phyloP scores from a whole-genome alignment of 2,329 filamentous ascomycete genomes.

The Alternaria alternata region DNA sequence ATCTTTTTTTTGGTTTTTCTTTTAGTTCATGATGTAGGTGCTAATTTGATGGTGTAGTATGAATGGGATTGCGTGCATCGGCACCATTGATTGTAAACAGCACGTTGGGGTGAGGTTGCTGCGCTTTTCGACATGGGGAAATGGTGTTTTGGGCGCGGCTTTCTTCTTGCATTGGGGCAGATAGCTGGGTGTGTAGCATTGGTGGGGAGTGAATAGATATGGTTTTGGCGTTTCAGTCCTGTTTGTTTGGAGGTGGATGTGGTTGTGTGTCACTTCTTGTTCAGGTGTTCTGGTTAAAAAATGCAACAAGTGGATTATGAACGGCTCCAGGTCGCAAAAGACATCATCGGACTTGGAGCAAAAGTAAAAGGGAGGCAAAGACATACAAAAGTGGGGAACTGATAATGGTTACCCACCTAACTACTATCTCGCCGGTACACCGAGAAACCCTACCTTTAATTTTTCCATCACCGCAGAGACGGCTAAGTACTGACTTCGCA shows the following conservation, averaged over 20 bases:
- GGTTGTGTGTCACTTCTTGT: not conserved
- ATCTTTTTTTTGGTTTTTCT: not conserved
- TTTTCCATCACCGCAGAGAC: too few species aligned
- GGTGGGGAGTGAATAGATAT: not conserved
- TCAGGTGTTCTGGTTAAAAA: not conserved
- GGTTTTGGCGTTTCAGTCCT: not conserved
- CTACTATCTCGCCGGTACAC: too few species aligned
- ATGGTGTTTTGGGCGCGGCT: not conserved
- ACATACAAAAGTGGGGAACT: too few species aligned
- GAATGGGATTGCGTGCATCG: conserved; percentile 66
- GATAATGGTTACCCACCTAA: too few species aligned
- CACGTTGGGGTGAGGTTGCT: not conserved
- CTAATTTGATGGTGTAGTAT: conserved; percentile 52
- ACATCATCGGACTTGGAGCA: too few species aligned
- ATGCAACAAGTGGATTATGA: too few species aligned
- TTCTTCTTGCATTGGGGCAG: not conserved
- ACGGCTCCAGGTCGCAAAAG: not conserved
- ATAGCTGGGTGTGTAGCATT: not conserved
- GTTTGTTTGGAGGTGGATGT: too few species aligned
- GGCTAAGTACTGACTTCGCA: too few species aligned
- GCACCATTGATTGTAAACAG: conserved; percentile 31
- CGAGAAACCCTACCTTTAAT: too few species aligned
- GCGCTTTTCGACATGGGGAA: too few species aligned
- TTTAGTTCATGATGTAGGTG: not conserved
- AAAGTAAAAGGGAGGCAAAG: too few species aligned